Conservation (phyloP, 1,284 basidiomycete species). For the Agaricales sp. region DNA sequence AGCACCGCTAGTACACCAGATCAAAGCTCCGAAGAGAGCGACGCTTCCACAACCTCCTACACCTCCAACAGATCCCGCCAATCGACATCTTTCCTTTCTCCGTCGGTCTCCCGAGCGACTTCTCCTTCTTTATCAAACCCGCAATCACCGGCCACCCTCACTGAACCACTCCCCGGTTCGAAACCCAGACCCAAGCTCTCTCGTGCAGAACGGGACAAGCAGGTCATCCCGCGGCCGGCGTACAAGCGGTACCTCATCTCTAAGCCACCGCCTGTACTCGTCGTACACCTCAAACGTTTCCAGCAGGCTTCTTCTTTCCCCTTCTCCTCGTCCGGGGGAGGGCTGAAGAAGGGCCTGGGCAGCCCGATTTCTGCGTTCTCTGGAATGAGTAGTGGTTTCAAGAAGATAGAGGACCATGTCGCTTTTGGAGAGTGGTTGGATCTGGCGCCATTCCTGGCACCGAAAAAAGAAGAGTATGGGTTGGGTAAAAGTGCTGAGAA, state of each 20-base stretch:
- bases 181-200: conserved; percentile 1
- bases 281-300: conserved; percentile 91
- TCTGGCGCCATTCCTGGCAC: conserved; percentile 78
- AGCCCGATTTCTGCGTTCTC: conserved; percentile 43
- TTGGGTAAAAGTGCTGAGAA: too few relatives aligned
- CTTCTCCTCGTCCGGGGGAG: too few relatives aligned
- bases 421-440: conserved; percentile 84
- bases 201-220: conserved; percentile 28
- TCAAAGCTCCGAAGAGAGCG: not conserved
- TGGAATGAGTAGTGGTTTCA: conserved; percentile 42
- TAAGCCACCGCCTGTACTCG: conserved; percentile 78
- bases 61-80: too few relatives aligned
- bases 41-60: not conserved
- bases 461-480: conserved; percentile 64
- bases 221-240: conserved; percentile 69
- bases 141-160: not conserved
- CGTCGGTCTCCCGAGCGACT: not conserved
- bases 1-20: not conserved
- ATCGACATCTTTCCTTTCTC: too few relatives aligned
- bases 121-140: not conserved
- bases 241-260: conserved; percentile 92
- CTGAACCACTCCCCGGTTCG: not conserved
- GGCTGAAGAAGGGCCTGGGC: conserved; percentile 20
- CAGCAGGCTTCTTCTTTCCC: conserved; percentile 67
- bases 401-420: conserved; percentile 83